Evolutionary conservation across 2,329 filamentous ascomycete species (phyloP).

Genomic region (Aspergillus brunneoviolaceus): DNA sequence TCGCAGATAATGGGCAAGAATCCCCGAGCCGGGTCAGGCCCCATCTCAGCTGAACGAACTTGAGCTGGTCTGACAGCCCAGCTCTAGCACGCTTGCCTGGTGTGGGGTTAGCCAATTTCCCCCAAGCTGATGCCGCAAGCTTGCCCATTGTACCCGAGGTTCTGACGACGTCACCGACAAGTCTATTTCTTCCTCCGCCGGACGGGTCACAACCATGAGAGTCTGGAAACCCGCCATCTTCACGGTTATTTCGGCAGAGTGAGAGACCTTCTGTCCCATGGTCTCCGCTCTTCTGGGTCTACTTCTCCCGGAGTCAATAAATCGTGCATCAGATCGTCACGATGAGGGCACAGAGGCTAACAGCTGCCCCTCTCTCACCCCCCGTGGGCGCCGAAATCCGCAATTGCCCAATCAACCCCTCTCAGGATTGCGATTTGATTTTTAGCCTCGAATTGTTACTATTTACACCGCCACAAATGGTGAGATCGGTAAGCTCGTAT

Average conservation of each 20-base stretch:
- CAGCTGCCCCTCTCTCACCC: background rate
- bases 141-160: conserved; percentile 3
- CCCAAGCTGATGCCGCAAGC: conserved; percentile 2
- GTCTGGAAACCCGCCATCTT: background rate
- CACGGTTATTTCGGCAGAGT: background rate
- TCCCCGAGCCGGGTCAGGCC: background rate
- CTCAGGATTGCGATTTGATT: background rate
- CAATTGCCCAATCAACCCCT: conserved; percentile 2
- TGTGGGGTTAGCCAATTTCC: background rate
- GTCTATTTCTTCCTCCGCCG: background rate
- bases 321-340: conserved; percentile 9
- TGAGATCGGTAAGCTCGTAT: conserved; percentile 6
- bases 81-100: background rate
- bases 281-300: conserved; percentile 1
- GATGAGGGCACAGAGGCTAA: background rate
- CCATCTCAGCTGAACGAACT: background rate
- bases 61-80: background rate
- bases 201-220: background rate
- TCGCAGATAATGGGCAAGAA: background rate
- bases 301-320: background rate
- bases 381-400: conserved; percentile 1
- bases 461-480: conserved; percentile 11
- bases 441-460: background rate
- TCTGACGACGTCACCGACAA: conserved; percentile 9
- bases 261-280: background rate